These are phyloP conservation scores for Chenopodium berlandieri DNA, from an alignment of 148 eudicot species.

Conservation along the genomic window DNA sequence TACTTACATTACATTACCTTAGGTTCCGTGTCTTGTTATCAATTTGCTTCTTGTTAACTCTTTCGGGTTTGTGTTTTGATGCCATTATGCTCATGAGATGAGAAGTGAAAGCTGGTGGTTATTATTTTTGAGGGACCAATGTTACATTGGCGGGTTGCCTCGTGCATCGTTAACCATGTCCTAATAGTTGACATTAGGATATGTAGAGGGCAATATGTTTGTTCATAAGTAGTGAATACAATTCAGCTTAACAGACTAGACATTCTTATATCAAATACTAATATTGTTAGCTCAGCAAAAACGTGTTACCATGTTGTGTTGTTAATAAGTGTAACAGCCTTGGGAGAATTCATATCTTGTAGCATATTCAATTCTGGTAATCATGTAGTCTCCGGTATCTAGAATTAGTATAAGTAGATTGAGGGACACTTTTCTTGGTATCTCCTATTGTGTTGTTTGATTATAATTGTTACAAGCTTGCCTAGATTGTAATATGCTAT, in stretches of 20 bases:
- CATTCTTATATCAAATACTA: neutral
- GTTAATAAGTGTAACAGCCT: neutral
- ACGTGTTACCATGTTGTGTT: neutral
- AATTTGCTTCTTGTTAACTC: neutral
- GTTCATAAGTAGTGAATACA: neutral
- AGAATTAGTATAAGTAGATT: too few species aligned
- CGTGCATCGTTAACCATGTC: neutral
- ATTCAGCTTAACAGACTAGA: neutral
- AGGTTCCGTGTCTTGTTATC: neutral
- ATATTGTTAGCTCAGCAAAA: neutral
- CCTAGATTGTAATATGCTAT: too few species aligned
- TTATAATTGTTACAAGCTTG: too few species aligned
- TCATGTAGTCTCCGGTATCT: too few species aligned
- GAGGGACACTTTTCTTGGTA: too few species aligned
- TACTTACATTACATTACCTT: slow-evolving; percentile 11
- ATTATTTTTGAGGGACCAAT: neutral
- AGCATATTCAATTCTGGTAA: neutral
- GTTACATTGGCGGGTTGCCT: neutral
- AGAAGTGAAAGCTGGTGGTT: neutral
- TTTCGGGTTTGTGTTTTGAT: too few species aligned
- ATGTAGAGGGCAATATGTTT: neutral
- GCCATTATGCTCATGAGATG: neutral
- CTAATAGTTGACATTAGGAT: neutral
- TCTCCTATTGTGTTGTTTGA: too few species aligned
- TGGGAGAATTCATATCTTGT: neutral